A percentile compares a stretch with the other conserved stretches of the same genome.
Evolutionary conservation across 139 green algal genomes (phyloP).

Genomic region (Eudorina sp.): DNA sequence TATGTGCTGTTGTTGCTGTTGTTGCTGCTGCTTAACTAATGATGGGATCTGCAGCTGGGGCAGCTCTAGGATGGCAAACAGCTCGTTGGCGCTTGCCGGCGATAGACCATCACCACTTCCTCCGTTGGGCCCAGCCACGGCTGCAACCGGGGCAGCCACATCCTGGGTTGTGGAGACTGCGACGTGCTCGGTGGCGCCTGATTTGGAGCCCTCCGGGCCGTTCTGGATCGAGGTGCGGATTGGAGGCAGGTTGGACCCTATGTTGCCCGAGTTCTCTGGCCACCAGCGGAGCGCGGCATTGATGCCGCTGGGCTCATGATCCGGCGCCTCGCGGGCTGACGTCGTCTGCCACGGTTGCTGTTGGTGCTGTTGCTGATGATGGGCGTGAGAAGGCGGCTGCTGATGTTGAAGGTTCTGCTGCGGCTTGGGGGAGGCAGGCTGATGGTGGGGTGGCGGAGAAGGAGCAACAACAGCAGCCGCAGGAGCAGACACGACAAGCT

Average conservation of each 20-base stretch:
- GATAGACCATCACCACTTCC: neutral
- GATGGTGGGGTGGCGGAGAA: no score
- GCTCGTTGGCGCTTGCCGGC: neutral
- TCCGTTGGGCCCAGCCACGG: neutral
- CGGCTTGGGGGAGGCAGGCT: no score
- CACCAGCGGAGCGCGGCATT: neutral
- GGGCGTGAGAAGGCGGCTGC: no score
- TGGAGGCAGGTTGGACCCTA: neutral
- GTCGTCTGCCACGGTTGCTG: no score
- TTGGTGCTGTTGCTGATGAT: no score
- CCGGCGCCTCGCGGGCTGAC: no score
- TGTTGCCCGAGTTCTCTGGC: neutral
- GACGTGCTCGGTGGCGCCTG: neutral
- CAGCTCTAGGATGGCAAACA: neutral
- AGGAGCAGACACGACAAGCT: no score
- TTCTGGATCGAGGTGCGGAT: neutral
- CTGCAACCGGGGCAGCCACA: neutral
- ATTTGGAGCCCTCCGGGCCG: neutral
- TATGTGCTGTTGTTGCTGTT: no score
- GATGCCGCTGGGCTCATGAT: neutral
- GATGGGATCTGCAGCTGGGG: neutral
- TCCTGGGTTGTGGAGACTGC: neutral
- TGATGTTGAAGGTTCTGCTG: no score
- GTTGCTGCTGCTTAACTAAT: neutral
- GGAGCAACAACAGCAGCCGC: no score